Evolutionary conservation across 768 basidiomycete genomes (phyloP).

Genomic region (Lepiota brunneoincarnata): DNA sequence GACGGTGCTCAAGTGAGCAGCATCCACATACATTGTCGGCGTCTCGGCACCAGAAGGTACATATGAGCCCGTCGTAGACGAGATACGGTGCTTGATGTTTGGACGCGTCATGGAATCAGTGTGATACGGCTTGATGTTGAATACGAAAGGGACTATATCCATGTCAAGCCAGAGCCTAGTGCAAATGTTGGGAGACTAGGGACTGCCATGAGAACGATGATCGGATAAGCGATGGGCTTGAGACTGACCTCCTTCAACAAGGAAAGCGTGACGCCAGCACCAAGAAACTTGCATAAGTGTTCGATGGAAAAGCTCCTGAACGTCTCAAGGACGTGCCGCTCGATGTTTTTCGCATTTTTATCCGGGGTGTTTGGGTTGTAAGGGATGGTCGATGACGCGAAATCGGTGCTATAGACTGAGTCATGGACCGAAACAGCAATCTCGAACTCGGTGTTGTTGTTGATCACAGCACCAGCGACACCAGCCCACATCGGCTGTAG

Average conservation of each 20-base stretch:
- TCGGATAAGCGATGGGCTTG: conserved; percentile 16
- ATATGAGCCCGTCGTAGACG: conserved; percentile 76
- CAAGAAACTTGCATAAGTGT: conserved; percentile 85
- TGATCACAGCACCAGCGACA: conserved; percentile 60
- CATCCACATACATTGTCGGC: conserved; percentile 66
- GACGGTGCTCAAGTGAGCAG: conserved; percentile 45
- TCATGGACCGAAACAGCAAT: conserved; percentile 81
- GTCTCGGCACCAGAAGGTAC: conserved; percentile 77
- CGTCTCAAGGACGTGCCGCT: conserved; percentile 58
- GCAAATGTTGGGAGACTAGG: conserved; percentile 74
- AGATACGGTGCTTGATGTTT: conserved; percentile 80
- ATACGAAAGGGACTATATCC: conserved; percentile 83
- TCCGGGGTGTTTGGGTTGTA: conserved; percentile 50
- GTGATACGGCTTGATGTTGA: conserved; percentile 83
- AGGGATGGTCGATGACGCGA: conserved; percentile 53
- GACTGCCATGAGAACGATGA: conserved; percentile 15
- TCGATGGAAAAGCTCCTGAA: conserved; percentile 70
- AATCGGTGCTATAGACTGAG: conserved; percentile 83
- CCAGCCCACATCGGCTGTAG: conserved; percentile 87
- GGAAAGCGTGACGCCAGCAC: conserved; percentile 71
- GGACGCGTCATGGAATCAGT: conserved; percentile 76
- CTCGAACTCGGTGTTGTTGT: conserved; percentile 62
- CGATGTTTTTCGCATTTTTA: conserved; percentile 59
- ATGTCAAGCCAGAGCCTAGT: conserved; percentile 81
- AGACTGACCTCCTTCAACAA: conserved; percentile 63